phyloP scores from a whole-genome alignment of 371 early-diverging fungal genomes.

The Funneliformis caledonium region DNA sequence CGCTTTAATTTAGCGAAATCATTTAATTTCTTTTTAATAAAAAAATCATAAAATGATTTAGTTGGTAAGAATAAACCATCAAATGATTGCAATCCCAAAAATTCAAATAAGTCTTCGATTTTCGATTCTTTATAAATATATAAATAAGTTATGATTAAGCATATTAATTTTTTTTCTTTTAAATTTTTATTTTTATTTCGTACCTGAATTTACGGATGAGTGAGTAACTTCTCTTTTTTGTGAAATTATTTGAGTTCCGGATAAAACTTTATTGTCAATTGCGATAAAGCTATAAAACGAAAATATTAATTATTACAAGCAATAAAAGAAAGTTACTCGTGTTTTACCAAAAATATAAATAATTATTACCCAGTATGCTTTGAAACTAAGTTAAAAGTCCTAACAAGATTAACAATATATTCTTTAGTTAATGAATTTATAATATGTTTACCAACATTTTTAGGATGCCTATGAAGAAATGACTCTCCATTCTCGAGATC shows the following conservation, averaged over 20 bases:
- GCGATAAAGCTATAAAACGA: constrained; percentile 24
- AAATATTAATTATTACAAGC: background rate
- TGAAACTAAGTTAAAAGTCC: constrained; percentile 38
- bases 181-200: no score
- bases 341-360: background rate
- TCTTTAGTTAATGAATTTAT: constrained; percentile 5
- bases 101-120: constrained; percentile 17
- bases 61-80: constrained; percentile 45
- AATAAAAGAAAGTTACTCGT: background rate
- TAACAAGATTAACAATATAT: constrained; percentile 43
- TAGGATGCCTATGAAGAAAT: constrained; percentile 41
- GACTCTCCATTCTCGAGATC: constrained; percentile 50
- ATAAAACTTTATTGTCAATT: background rate
- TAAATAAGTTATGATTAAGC: background rate
- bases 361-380: constrained; percentile 31
- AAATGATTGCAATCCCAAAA: constrained; percentile 44
- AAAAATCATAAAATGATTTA: constrained; percentile 42
- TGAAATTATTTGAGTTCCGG: no score
- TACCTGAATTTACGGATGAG: no score
- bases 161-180: no score
- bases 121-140: background rate
- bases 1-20: background rate
- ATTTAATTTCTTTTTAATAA: background rate
- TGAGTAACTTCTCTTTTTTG: no score
- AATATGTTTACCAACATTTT: constrained; percentile 26